These are phyloP conservation scores for Caloboletus firmus DNA, from an alignment of 1,284 basidiomycete species.

Conservation along the genomic window DNA sequence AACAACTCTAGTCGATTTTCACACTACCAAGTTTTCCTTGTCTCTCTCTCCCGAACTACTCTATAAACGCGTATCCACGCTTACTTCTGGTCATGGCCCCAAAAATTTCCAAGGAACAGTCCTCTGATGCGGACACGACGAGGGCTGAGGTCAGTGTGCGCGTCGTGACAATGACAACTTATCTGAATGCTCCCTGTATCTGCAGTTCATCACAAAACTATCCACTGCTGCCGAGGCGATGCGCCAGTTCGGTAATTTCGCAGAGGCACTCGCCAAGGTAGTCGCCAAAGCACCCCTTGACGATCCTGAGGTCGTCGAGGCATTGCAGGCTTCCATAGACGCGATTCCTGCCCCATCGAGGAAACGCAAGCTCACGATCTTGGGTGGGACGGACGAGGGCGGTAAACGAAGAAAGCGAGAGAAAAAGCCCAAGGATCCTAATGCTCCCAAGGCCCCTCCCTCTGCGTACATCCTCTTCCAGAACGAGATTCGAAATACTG, in stretches of 20 bases:
- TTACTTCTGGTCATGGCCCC: constrained; percentile 26
- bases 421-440: constrained; percentile 82
- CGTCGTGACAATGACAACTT: constrained; percentile 10
- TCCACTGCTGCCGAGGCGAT: constrained; percentile 54
- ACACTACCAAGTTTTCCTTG: constrained; percentile 38
- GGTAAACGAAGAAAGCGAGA: constrained; percentile 45
- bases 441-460: constrained; percentile 92
- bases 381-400: constrained; percentile 43
- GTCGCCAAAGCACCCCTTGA: constrained; percentile 38
- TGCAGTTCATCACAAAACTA: constrained; percentile 55
- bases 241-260: constrained; percentile 56
- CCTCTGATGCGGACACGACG: constrained; percentile 28
- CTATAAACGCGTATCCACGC: constrained; percentile 32
- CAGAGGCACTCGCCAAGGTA: constrained; percentile 54
- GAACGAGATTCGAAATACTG: constrained; percentile 80
- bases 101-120: constrained; percentile 28
- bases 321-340: constrained; percentile 33
- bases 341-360: constrained; percentile 35
- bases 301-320: constrained; percentile 33
- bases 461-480: constrained; percentile 97
- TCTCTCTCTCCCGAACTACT: constrained; percentile 22
- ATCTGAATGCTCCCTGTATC: constrained; percentile 26
- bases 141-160: constrained; percentile 33
- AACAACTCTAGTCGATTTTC: constrained; percentile 41
- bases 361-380: constrained; percentile 54